Percentiles rank a stretch among this genome's conserved stretches.
Evolutionary conservation across 352 stramenopile species (phyloP).

Genomic region (Phytophthora nicotianae): DNA sequence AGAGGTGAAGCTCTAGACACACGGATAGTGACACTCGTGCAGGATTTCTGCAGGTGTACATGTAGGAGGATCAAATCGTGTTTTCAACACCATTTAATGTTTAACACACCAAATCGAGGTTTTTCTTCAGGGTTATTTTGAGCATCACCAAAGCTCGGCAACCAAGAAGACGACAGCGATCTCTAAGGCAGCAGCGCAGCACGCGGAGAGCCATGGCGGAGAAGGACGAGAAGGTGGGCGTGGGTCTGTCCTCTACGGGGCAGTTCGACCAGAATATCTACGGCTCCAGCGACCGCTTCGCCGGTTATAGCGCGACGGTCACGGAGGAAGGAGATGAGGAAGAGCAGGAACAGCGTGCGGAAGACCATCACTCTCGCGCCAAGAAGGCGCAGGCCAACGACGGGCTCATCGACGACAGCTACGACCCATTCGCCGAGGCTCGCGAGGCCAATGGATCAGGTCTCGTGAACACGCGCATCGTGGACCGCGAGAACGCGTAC

Average conservation of each 20-base stretch:
- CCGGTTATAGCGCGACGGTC: slow-evolving; percentile 64
- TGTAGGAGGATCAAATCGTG: no score
- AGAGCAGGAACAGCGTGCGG: slow-evolving; percentile 30
- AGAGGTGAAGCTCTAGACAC: no score
- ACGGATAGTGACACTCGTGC: no score
- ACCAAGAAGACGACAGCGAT: slow-evolving; percentile 13
- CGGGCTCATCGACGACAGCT: slow-evolving; percentile 80
- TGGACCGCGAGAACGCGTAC: slow-evolving; percentile 94
- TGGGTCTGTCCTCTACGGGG: slow-evolving; percentile 63
- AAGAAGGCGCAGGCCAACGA: slow-evolving; percentile 32
- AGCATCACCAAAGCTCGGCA: not conserved
- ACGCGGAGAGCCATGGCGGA: slow-evolving; percentile 37
- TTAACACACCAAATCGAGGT: slow-evolving; percentile 1
- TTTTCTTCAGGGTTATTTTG: slow-evolving; percentile 17
- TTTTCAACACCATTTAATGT: slow-evolving; percentile 1
- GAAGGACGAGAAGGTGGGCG: slow-evolving; percentile 48
- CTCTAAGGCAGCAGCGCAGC: slow-evolving; percentile 4
- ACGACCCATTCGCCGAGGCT: slow-evolving; percentile 90
- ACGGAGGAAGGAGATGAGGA: slow-evolving; percentile 63
- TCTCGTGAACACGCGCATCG: slow-evolving; percentile 94
- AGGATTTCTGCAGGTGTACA: no score
- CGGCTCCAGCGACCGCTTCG: slow-evolving; percentile 49
- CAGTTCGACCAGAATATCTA: slow-evolving; percentile 86
- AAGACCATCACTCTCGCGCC: slow-evolving; percentile 39
- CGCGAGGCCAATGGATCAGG: slow-evolving; percentile 87